These are phyloP conservation scores for Dryadomyces sulphureus DNA, from an alignment of 2,329 filamentous ascomycete species.

Conservation along the genomic window DNA sequence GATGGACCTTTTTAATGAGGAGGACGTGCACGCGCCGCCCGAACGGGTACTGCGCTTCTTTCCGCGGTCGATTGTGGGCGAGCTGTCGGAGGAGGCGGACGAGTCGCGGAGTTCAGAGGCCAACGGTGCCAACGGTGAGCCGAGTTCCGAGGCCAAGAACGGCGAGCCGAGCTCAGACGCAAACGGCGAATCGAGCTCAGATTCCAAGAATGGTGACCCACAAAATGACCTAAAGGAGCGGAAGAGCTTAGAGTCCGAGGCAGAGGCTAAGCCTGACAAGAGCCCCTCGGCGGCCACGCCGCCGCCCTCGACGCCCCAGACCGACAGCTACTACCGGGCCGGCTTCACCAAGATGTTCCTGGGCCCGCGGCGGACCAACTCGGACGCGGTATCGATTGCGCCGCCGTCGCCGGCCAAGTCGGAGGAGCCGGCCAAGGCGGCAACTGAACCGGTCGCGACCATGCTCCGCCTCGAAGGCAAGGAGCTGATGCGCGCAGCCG, in stretches of 20 bases:
- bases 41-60: conserved; percentile 78
- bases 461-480: conserved; percentile 49
- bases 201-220: conserved; percentile 11
- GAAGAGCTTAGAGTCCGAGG: background rate
- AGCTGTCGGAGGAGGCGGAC: conserved; percentile 42
- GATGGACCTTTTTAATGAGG: conserved; percentile 73
- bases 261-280: no score
- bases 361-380: conserved; percentile 28
- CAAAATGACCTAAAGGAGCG: no score
- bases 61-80: conserved; percentile 69
- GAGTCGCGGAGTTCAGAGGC: no score
- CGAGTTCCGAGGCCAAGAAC: conserved; percentile 17
- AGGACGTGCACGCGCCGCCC: conserved; percentile 76
- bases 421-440: conserved; percentile 32
- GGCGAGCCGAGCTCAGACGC: conserved; percentile 4
- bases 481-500: conserved; percentile 67
- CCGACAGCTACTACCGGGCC: background rate
- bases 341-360: conserved; percentile 42
- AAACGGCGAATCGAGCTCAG: conserved; percentile 17
- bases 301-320: background rate
- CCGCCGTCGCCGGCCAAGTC: conserved; percentile 33
- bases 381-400: conserved; percentile 44
- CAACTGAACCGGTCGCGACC: conserved; percentile 12
- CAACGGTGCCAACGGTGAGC: conserved; percentile 14
- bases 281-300: no score